phyloP scores from a whole-genome alignment of 2,329 filamentous ascomycete species.

The Cladophialophora bantiana region DNA sequence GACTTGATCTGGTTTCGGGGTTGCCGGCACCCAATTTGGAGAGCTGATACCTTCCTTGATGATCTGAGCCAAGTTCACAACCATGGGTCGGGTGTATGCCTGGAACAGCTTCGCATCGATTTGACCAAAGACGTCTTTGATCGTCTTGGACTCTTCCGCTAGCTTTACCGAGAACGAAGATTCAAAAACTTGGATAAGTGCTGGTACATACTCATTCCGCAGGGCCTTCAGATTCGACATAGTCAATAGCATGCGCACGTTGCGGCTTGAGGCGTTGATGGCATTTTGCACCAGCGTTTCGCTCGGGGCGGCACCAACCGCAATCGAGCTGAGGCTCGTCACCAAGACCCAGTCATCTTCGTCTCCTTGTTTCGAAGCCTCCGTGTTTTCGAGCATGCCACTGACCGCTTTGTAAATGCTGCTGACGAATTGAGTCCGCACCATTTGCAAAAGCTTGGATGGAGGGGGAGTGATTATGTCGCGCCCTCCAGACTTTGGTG shows the following conservation, averaged over 20 bases:
- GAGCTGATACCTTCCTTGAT: constrained; percentile 76
- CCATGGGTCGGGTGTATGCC: constrained; percentile 83
- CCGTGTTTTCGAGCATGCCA: constrained; percentile 96
- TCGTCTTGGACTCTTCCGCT: constrained; percentile 90
- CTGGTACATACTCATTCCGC: constrained; percentile 80
- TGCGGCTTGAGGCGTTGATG: constrained; percentile 68
- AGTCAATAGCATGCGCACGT: constrained; percentile 90
- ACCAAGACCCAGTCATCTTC: constrained; percentile 62
- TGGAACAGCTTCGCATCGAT: constrained; percentile 92
- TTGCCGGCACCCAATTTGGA: constrained; percentile 72
- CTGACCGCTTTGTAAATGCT: constrained; percentile 93
- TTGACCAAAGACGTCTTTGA: constrained; percentile 86
- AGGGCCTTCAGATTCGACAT: constrained; percentile 89
- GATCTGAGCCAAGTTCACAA: constrained; percentile 70
- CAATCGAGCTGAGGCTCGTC: constrained; percentile 43
- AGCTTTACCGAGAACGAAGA: constrained; percentile 92
- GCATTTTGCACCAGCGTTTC: constrained; percentile 55
- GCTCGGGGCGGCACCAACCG: constrained; percentile 45
- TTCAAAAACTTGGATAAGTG: constrained; percentile 91
- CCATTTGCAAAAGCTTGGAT: constrained; percentile 86
- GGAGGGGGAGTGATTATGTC: constrained; percentile 86
- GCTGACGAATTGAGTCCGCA: constrained; percentile 88
- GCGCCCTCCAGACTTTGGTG: constrained; percentile 72
- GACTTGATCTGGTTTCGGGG: constrained; percentile 71
- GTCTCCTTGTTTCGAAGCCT: constrained; percentile 72